A percentile compares a stretch with the other conserved stretches of the same genome.
phyloP scores from a whole-genome alignment of 1,284 basidiomycete species.

The Trichosporon asahii region DNA sequence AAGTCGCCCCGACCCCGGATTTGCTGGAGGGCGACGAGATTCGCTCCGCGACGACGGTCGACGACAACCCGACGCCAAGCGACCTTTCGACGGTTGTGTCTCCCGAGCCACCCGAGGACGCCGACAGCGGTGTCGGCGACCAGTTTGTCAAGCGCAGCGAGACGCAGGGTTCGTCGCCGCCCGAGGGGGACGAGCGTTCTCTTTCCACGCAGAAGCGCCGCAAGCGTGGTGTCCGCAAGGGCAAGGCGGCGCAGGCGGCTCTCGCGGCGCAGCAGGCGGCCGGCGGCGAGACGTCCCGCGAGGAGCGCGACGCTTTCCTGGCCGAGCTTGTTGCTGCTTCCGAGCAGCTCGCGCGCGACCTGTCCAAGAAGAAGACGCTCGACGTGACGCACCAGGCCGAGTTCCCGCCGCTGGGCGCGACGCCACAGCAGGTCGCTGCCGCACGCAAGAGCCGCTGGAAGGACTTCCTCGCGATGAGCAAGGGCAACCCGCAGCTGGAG shows the following conservation, averaged over 20 bases:
- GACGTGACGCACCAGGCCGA: conserved; percentile 38
- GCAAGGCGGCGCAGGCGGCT: conserved; percentile 52
- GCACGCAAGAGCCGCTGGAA: conserved; percentile 50
- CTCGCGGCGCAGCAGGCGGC: conserved; percentile 27
- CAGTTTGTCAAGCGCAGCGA: conserved; percentile 10
- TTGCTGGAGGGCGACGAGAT: conserved; percentile 22
- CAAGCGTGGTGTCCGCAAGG: conserved; percentile 52
- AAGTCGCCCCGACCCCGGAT: conserved; percentile 20
- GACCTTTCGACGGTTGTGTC: conserved; percentile 36
- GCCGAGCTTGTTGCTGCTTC: conserved; percentile 72
- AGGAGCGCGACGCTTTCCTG: conserved; percentile 52
- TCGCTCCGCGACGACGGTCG: conserved; percentile 35
- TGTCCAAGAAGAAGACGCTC: conserved; percentile 51
- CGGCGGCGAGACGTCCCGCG: conserved; percentile 29
- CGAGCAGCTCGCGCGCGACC: conserved; percentile 75
- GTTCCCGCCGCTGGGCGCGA: conserved; percentile 49
- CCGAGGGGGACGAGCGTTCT: conserved; percentile 35
- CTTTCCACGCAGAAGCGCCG: conserved; percentile 46
- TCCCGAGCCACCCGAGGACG: conserved; percentile 28
- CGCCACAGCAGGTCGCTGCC: conserved; percentile 39
- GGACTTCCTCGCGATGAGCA: conserved; percentile 45
- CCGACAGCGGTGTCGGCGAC: conserved; percentile 15
- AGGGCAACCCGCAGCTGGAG: conserved; percentile 49
- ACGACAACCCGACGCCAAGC: conserved; percentile 42
- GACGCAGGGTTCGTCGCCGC: not conserved